Conservation (phyloP, 352 stramenopile species). For the Pythium aristosporum region DNA sequence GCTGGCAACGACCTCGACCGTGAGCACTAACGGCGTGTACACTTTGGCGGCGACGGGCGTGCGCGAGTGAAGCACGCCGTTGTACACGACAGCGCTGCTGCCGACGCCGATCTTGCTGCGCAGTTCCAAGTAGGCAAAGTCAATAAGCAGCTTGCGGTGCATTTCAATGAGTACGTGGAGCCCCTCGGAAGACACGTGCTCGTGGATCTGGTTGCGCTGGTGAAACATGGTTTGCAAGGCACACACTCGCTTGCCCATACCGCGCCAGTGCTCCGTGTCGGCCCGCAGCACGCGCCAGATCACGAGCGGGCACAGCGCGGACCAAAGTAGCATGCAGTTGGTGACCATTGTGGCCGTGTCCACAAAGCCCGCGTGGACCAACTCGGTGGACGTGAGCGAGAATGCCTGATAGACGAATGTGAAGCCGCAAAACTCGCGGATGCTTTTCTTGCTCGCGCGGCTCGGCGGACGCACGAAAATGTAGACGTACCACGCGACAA, state of each 20-base stretch:
- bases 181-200: constrained; percentile 35
- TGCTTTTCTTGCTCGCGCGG: constrained; percentile 40
- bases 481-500: constrained; percentile 21
- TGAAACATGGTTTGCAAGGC: constrained; percentile 49
- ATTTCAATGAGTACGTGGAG: constrained; percentile 75
- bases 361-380: constrained; percentile 5
- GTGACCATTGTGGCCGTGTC: constrained; percentile 11
- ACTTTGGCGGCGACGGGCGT: constrained; percentile 71
- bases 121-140: constrained; percentile 69
- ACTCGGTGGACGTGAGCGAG: constrained; percentile 16
- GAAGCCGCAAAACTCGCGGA: constrained; percentile 53
- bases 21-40: constrained; percentile 57
- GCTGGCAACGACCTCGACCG: constrained; percentile 61
- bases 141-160: constrained; percentile 69
- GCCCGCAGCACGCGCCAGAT: constrained; percentile 46
- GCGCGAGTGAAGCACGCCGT: constrained; percentile 51
- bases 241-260: constrained; percentile 49
- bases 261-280: constrained; percentile 36
- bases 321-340: constrained; percentile 24
- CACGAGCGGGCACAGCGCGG: constrained; percentile 43
- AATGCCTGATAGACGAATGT: constrained; percentile 19
- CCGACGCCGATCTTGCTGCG: constrained; percentile 44
- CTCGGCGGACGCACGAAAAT: constrained; percentile 39
- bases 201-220: constrained; percentile 19
- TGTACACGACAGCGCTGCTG: constrained; percentile 61